Evolutionary conservation across 2,329 filamentous ascomycete species (phyloP).

Genomic region (Phialophora chinensis): DNA sequence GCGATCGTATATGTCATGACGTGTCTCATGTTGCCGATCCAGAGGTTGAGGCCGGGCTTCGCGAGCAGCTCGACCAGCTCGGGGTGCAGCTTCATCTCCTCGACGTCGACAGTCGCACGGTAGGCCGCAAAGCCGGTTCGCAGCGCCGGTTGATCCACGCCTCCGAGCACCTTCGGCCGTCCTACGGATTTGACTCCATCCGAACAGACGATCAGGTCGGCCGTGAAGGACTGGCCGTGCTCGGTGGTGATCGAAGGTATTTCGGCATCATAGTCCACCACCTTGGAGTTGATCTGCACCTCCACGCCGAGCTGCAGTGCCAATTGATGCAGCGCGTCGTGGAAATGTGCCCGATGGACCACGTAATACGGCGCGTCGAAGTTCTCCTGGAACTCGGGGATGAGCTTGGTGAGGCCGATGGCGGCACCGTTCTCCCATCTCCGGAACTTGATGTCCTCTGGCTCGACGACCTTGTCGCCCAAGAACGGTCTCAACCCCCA

Average conservation of each 20-base stretch:
- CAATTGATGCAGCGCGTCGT: slow-evolving; percentile 32
- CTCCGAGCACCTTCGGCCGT: slow-evolving; percentile 36
- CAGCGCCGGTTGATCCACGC: slow-evolving; percentile 24
- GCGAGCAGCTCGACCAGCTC: slow-evolving; percentile 30
- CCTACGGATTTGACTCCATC: slow-evolving; percentile 44
- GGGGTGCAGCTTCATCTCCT: slow-evolving; percentile 31
- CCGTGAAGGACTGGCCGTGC: slow-evolving; percentile 41
- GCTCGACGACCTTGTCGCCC: slow-evolving; percentile 28
- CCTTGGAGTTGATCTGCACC: slow-evolving; percentile 37
- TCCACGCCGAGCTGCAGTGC: slow-evolving; percentile 31
- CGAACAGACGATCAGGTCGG: slow-evolving; percentile 49
- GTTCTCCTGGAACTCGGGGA: slow-evolving; percentile 32
- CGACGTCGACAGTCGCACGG: slow-evolving; percentile 34
- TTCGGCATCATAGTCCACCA: slow-evolving; percentile 37
- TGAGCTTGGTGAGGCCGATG: slow-evolving; percentile 34
- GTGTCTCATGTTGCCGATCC: slow-evolving; percentile 43
- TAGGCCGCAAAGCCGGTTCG: slow-evolving; percentile 37
- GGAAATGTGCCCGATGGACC: slow-evolving; percentile 35
- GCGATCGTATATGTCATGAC: slow-evolving; percentile 44
- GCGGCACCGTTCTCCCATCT: slow-evolving; percentile 32
- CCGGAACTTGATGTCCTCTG: slow-evolving; percentile 30
- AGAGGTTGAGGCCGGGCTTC: slow-evolving; percentile 34
- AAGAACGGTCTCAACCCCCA: slow-evolving; percentile 40
- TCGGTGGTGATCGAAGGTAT: slow-evolving; percentile 42
- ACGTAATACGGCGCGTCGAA: slow-evolving; percentile 36